Evolutionary conservation across 495 filamentous ascomycete species (phyloP), one percentile per base, ranked within the genome.

Genomic region (Lasiosphaeria miniovina): DNA sequence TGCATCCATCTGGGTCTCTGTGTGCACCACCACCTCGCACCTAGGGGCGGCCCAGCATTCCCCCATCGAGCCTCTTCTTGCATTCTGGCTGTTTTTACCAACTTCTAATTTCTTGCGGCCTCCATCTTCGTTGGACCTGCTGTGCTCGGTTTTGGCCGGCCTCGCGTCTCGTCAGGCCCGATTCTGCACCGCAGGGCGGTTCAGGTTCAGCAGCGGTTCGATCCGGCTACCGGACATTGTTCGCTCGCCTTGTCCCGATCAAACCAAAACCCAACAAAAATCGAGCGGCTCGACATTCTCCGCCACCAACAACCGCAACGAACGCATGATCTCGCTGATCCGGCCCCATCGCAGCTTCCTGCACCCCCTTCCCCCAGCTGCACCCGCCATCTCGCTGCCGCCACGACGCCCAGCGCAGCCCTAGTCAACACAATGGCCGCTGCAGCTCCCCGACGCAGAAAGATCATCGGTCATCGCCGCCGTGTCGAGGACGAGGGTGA

Each of bases 401-500:
- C 36, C 57, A 46, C 58, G n/a, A 49, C 58, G 32, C 57, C 55
- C 55, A 59, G 58, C 58, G 9, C 48, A 46, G 50, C 40, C 59
- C 54, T 58, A 45, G 45, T 53, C 50, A 51, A 59, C 58, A 68
- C 61, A 60, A 74, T 73, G 70, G 67, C 68, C 38, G 59, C 70
- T 38, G 58, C 65, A 50, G 68, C 43, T 45, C 72, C 76, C 65
- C 82, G 81, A 73, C 85, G 87, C 73, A 88, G 83, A 75, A 87
- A 89, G 66, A 78, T 88, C 69, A 85, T 90, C 75, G 84, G 86
- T 59, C 89, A 88, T 70, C 87, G 90, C 66, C 83, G 90, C 68
- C 81, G 86, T 68, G 80, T 88, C 59, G 90, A 92, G 66, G 90
- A 96, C 63, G 90, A 94, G 64, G 88, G 85, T 60, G 86, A 88